Percentiles rank a stretch among this genome's conserved stretches.
phyloP scores from a whole-genome alignment of 331 rosid species.

The Prunus yedoensis region DNA sequence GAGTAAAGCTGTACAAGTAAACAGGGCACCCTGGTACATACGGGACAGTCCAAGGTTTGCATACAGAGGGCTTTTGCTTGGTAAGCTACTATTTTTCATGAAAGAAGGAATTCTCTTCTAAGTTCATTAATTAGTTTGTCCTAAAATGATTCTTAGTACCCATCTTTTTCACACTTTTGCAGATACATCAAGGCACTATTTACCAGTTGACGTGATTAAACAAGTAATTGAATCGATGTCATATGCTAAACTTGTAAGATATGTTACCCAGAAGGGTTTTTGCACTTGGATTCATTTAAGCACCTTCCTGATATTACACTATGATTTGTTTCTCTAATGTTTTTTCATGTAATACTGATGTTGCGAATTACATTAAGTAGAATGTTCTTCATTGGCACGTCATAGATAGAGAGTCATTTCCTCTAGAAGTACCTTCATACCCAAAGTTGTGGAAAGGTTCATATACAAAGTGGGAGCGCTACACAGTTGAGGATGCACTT shows the following conservation, averaged over 20 bases:
- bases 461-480: constrained; percentile 84
- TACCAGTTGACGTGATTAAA: constrained; percentile 76
- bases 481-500: constrained; percentile 84
- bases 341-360: constrained; percentile 39
- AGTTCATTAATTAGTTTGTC: constrained; percentile 21
- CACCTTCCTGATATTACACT: constrained; percentile 11
- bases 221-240: constrained; percentile 90
- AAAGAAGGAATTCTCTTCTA: constrained; percentile 9
- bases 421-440: constrained; percentile 81
- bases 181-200: constrained; percentile 98
- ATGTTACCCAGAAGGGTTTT: constrained; percentile 11
- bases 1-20: constrained; percentile 61
- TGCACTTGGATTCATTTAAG: constrained; percentile 6
- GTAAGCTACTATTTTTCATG: constrained; percentile 40
- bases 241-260: constrained; percentile 86
- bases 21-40: constrained; percentile 84
- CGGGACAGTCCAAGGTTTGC: constrained; percentile 81
- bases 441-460: constrained; percentile 93
- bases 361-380: constrained; percentile 49
- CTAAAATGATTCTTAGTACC: constrained; percentile 26
- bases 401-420: constrained; percentile 82
- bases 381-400: constrained; percentile 99
- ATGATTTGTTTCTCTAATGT: constrained; percentile 15
- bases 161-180: constrained; percentile 35
- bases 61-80: constrained; percentile 85